Conservation (phyloP, 2,329 filamentous ascomycete genomes). For the Diplodia scrobiculata region DNA sequence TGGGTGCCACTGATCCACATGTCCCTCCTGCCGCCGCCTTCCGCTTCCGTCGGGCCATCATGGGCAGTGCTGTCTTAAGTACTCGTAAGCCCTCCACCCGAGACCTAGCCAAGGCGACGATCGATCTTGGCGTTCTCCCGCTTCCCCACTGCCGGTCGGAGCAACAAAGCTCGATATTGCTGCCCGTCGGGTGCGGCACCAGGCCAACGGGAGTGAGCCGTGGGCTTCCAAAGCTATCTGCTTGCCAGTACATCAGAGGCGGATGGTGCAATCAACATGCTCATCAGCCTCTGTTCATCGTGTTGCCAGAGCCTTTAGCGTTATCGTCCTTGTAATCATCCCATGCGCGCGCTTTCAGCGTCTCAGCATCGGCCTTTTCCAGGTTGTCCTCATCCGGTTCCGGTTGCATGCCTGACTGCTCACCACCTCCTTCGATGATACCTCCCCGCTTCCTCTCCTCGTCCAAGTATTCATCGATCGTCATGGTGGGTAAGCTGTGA, state of each 20-base stretch:
- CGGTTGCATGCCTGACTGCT: constrained; percentile 66
- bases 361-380: constrained; percentile 85
- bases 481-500: constrained; percentile 95
- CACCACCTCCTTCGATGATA: constrained; percentile 88
- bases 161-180: neutral
- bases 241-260: neutral
- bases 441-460: constrained; percentile 83
- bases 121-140: neutral
- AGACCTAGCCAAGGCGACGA: constrained; percentile 17
- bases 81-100: neutral
- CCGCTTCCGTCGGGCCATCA: neutral
- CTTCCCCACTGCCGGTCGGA: neutral
- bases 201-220: neutral
- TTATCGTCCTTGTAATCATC: constrained; percentile 93
- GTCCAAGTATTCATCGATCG: constrained; percentile 94
- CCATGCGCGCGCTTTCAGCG: constrained; percentile 90
- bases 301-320: constrained; percentile 80
- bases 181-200: constrained; percentile 1
- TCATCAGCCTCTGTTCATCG: constrained; percentile 68
- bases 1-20: constrained; percentile 7
- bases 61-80: constrained; percentile 11
- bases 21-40: neutral
- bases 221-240: neutral
- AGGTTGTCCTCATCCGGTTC: constrained; percentile 87
- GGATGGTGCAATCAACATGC: neutral